Evolutionary conservation across 2,329 filamentous ascomycete genomes (phyloP), one percentile per base, ranked within the genome.

Genomic region (Colletotrichum liaoningense): DNA sequence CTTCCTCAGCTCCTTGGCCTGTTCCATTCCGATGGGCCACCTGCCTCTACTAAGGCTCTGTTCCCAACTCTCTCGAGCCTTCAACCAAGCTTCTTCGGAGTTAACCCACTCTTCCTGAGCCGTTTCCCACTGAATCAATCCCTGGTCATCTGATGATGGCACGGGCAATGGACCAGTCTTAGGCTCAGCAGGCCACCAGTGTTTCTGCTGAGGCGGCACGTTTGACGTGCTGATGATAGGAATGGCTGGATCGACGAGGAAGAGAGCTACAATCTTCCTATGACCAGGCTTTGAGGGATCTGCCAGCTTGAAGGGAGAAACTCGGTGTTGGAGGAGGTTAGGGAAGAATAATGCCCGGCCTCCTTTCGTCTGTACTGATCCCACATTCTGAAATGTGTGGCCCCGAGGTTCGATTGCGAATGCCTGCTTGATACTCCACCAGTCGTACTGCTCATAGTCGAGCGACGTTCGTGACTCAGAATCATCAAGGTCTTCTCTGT

Each of bases 231-330:
- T 84, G 69, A 85, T 79, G 81, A 86, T 67, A 2, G 84, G 85
- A 1, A 83, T 76, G 26, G 85, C 77, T 0, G 91, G 91, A 76
- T 93, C 89, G 2, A 93, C 86, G 2, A 93, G 84, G 78, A 89
- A 93, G 7, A 93, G 81, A 0, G 88, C 89, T 3, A 93, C 80
- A 60, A 92, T 88, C 77, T 89, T 89, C n/a, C 89, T 84, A 76
- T 92, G 88, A 1, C 91, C 91, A 0, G 88, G 84, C 24, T 83
- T 85, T 0, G 86, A 85, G 3, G 78, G 79, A 76, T 93, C 90
- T 0, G 75, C 79, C 0, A 92, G 84, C 7, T 79, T 74, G 75
- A 92, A 92, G 0, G 86, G 83, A 5, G 80, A 77, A 1, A 91
- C 88, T 3, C 81, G 81, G 75, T 91, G 88, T 76, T 91, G 89